Evolutionary conservation across 2,329 filamentous ascomycete genomes (phyloP), one percentile per base, ranked within the genome.

Genomic region (Cyclaneusma minus): DNA sequence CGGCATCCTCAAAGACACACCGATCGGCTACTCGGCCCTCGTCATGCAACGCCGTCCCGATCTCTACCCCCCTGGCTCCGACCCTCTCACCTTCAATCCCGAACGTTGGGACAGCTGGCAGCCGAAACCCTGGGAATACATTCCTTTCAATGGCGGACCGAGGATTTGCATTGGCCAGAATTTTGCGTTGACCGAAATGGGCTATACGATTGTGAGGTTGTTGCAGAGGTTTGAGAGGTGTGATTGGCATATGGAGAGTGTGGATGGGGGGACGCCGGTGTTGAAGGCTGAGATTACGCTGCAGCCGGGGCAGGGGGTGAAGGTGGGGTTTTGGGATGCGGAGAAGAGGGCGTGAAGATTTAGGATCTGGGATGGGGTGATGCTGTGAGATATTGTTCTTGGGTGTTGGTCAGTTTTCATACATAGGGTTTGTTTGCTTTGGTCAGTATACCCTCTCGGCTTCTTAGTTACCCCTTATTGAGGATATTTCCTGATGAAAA

Each of bases 141-240:
- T 83, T 21, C 77, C 78, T 4, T 82, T 83, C 50, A 82, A 81
- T 44, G 73, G 73, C 7, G 77, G 76, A 1, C 72, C 77, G 22
- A 57, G 78, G 16, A 77, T 81, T 43, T 81, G 78, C 49, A 68
- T 84, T 32, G 77, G 78, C 2, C 77, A 87, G 58, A 77, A 87
- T 49, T 87, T 84, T 47, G 81, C 80, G 9, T 52, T 85, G 24
- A 82, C 77, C 0, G 77, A 85, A 56, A 79, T 79, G 56, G 56
- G 57, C 16, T 85, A 85, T 45, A 71, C 77, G 7, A 60, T 83
- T 33, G 71, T 74, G 15, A 58, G 80, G 22, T 43, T 87, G 36
- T 67, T 85, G 43, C 81, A 87, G 55, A 60, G 63, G 13, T 89
- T 77, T 44, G 68, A 72, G 29, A 51, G 59, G 7, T 56, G 83